A percentile compares a stretch with the other conserved stretches of the same genome.
These are phyloP conservation scores for Ascochyta lentis DNA, from an alignment of 2,329 filamentous ascomycete genomes.

Conservation along the genomic window DNA sequence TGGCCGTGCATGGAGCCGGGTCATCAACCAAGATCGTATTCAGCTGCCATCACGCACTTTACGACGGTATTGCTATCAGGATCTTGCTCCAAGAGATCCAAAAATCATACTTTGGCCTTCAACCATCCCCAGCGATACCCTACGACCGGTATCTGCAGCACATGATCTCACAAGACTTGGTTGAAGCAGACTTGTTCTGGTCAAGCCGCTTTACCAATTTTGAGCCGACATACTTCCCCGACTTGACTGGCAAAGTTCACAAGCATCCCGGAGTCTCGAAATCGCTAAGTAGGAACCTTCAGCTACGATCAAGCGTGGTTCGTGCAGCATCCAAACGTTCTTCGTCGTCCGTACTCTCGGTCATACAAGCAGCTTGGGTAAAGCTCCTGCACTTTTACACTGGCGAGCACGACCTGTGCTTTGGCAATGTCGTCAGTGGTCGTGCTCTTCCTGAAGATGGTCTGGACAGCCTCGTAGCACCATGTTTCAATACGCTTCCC, in stretches of 20 bases:
- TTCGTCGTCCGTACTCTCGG: constrained; percentile 61
- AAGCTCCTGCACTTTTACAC: constrained; percentile 66
- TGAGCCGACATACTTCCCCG: constrained; percentile 52
- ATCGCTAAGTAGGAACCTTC: constrained; percentile 38
- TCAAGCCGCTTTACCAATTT: constrained; percentile 60
- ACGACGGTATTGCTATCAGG: constrained; percentile 81
- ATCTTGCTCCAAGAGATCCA: constrained; percentile 75
- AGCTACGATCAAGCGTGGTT: constrained; percentile 29
- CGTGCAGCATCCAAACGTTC: constrained; percentile 29
- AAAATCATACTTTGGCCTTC: constrained; percentile 56
- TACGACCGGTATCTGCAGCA: constrained; percentile 71
- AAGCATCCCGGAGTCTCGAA: neutral
- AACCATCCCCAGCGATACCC: constrained; percentile 58
- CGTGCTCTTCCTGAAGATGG: constrained; percentile 70
- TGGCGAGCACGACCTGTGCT: constrained; percentile 72
- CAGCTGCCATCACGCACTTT: constrained; percentile 80
- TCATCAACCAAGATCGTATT: constrained; percentile 52
- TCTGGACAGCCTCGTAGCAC: constrained; percentile 77
- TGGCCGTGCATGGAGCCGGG: constrained; percentile 35
- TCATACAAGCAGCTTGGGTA: constrained; percentile 77
- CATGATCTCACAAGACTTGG: constrained; percentile 59
- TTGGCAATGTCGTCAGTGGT: constrained; percentile 85
- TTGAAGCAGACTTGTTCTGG: constrained; percentile 71
- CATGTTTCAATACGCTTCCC: constrained; percentile 91
- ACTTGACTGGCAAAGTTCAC: constrained; percentile 30